Percentiles rank a stretch among this genome's conserved stretches.
Conservation (phyloP, 2,329 filamentous ascomycete species). For the Eurotiales sp. region DNA sequence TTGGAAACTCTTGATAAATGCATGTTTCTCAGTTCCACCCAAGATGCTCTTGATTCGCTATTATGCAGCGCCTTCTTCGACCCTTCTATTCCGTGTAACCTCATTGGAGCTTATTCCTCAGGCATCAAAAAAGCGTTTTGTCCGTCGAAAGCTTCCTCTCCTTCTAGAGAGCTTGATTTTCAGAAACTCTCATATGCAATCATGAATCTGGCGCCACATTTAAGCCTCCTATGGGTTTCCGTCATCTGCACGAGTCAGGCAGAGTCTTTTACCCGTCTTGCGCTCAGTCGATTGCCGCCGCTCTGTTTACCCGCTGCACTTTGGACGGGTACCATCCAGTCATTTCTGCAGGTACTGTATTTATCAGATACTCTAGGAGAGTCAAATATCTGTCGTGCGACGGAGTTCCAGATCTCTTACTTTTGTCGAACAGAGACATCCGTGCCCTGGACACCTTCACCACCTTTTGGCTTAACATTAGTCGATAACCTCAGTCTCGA, state of each 20-base stretch:
- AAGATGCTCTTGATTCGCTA: constrained; percentile 22
- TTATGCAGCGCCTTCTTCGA: constrained; percentile 23
- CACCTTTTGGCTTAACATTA: constrained; percentile 18
- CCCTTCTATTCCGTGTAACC: constrained; percentile 21
- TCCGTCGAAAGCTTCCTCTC: constrained; percentile 17
- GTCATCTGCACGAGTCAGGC: neutral
- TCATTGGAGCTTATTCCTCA: constrained; percentile 18
- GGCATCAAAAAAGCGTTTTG: too few species aligned
- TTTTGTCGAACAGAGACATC: constrained; percentile 14
- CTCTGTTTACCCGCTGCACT: constrained; percentile 16
- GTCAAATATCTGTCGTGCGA: constrained; percentile 11
- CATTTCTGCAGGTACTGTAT: constrained; percentile 20
- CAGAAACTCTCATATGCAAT: constrained; percentile 7
- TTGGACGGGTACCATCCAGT: constrained; percentile 20
- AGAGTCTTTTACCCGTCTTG: neutral
- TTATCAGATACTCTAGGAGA: neutral
- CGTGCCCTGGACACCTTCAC: neutral
- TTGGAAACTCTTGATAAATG: constrained; percentile 19
- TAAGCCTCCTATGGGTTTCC: neutral
- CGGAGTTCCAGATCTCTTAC: constrained; percentile 16
- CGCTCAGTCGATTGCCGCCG: constrained; percentile 9
- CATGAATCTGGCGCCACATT: neutral
- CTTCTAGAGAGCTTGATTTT: constrained; percentile 5
- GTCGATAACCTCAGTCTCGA: constrained; percentile 17
- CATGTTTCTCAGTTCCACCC: constrained; percentile 20